Evolutionary conservation across 257 asterid genomes (phyloP).

Genomic region (Petunia axillaris): DNA sequence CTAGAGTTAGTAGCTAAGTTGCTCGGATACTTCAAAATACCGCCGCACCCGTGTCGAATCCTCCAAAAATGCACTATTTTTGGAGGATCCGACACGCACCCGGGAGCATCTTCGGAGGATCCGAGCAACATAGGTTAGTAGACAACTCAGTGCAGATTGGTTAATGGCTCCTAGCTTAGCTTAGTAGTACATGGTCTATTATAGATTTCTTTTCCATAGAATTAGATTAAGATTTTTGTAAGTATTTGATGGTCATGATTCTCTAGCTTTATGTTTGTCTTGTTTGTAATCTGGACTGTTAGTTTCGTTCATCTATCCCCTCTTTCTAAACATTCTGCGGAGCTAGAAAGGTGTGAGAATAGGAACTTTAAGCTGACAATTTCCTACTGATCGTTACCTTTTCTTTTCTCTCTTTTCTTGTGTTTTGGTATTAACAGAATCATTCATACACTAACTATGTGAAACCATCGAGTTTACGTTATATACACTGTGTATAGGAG

Average conservation of each 20-base stretch:
- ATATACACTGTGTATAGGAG: too few species aligned
- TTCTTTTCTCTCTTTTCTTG: background rate
- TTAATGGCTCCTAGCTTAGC: background rate
- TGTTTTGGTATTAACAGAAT: background rate
- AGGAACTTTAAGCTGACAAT: constrained; percentile 5
- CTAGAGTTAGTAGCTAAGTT: too few species aligned
- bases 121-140: too few species aligned
- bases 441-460: background rate
- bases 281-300: background rate
- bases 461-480: too few species aligned
- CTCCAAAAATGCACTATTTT: too few species aligned
- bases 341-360: background rate
- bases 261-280: background rate
- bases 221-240: constrained; percentile 2
- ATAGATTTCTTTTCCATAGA: background rate
- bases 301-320: background rate
- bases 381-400: background rate
- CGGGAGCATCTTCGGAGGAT: too few species aligned
- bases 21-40: too few species aligned
- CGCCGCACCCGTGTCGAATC: too few species aligned
- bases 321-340: background rate
- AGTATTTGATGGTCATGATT: constrained; percentile 20
- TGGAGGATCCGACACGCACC: too few species aligned
- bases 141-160: too few species aligned
- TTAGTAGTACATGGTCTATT: background rate